phyloP scores from a whole-genome alignment of 1,284 basidiomycete species.

The Xerocomus minutiporus region DNA sequence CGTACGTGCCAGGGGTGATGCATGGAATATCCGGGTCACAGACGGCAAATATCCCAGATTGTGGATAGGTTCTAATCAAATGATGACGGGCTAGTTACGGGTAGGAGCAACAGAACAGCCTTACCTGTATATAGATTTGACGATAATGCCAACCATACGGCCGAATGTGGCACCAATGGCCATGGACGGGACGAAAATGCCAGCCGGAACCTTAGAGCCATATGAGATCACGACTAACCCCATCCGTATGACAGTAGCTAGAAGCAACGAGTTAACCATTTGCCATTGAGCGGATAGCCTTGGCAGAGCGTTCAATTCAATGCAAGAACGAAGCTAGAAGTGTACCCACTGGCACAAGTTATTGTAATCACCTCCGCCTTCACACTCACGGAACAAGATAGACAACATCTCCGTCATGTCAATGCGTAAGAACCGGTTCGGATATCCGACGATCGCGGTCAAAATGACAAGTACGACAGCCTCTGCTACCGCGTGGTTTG shows the following conservation, averaged over 20 bases:
- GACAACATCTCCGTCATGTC: slow-evolving; percentile 99
- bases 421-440: slow-evolving; percentile 91
- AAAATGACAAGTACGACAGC: slow-evolving; percentile 83
- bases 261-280: slow-evolving; percentile 87
- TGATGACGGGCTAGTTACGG: background rate
- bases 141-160: slow-evolving; percentile 91
- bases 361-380: slow-evolving; percentile 88
- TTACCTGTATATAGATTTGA: slow-evolving; percentile 87
- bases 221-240: slow-evolving; percentile 90
- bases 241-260: slow-evolving; percentile 88
- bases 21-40: slow-evolving; percentile 92
- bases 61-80: slow-evolving; percentile 66
- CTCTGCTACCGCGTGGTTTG: slow-evolving; percentile 82
- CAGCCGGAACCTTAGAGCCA: slow-evolving; percentile 94
- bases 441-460: slow-evolving; percentile 90
- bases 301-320: slow-evolving; percentile 14
- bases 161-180: slow-evolving; percentile 96
- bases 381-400: slow-evolving; percentile 96
- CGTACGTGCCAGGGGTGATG: slow-evolving; percentile 98
- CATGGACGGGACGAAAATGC: slow-evolving; percentile 98
- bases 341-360: slow-evolving; percentile 88
- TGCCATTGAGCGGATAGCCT: slow-evolving; percentile 91
- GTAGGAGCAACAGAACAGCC: slow-evolving; percentile 20
- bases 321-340: slow-evolving; percentile 2
- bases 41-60: slow-evolving; percentile 82